phyloP scores from a whole-genome alignment of 78 protist genomes.

The Dictyostelium brefeldianum region DNA sequence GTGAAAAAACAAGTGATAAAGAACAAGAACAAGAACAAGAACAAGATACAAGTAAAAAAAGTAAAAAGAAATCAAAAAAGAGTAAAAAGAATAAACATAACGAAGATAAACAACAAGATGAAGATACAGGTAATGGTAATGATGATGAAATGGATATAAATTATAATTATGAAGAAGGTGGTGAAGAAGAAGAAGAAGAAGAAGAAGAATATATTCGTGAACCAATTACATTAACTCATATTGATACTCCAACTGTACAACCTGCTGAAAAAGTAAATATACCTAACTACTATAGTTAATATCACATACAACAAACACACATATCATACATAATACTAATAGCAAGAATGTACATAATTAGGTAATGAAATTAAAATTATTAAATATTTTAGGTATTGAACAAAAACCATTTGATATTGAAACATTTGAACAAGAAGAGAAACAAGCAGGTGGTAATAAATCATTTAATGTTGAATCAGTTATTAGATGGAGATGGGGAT shows the following conservation, averaged over 20 bases:
- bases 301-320: neutral
- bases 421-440: conserved; percentile 43
- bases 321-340: neutral
- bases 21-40: conserved; percentile 21
- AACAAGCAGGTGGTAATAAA: neutral
- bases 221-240: conserved; percentile 46
- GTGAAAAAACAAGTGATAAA: neutral
- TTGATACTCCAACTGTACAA: conserved; percentile 9
- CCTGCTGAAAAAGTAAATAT: conserved; percentile 4
- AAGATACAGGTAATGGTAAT: neutral
- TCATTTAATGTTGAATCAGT: conserved; percentile 70
- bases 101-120: neutral
- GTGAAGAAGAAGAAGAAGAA: conserved; percentile 19
- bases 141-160: neutral
- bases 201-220: conserved; percentile 35
- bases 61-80: neutral
- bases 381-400: conserved; percentile 76
- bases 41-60: conserved; percentile 9
- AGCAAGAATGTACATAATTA: too few relatives aligned
- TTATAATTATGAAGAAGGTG: neutral
- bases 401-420: conserved; percentile 45
- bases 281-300: neutral
- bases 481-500: conserved; percentile 75
- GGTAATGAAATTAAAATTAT: conserved; percentile 63
- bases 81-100: neutral